Conservation (phyloP, 306 rosid genomes). For the Geum urbanum region DNA sequence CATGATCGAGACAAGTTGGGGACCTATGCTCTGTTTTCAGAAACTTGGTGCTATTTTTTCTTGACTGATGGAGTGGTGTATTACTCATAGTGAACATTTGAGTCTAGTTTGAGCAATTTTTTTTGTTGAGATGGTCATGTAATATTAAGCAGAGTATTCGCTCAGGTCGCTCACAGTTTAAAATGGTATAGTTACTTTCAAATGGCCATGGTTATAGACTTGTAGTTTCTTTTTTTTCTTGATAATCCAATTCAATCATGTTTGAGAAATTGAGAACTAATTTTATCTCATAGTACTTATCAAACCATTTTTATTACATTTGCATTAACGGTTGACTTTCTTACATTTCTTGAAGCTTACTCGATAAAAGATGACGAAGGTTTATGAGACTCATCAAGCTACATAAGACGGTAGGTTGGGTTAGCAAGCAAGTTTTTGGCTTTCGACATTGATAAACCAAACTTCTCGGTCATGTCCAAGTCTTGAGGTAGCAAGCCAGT, state of each 20-base stretch:
- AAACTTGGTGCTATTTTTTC: neutral
- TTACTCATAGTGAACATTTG: conserved; percentile 6
- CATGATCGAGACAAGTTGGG: conserved; percentile 1
- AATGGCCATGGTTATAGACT: neutral
- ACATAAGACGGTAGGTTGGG: conserved; percentile 16
- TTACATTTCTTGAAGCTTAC: neutral
- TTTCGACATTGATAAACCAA: conserved; percentile 14
- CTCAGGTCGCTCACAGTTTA: neutral
- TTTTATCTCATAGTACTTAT: neutral
- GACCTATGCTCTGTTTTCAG: neutral
- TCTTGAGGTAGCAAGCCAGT: neutral
- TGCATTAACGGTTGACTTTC: neutral
- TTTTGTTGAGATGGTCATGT: conserved; percentile 13
- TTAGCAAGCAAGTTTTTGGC: conserved; percentile 10
- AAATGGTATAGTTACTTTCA: conserved; percentile 10
- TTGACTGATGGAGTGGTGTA: conserved; percentile 4
- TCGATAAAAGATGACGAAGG: neutral
- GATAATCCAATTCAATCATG: neutral
- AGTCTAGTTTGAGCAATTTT: conserved; percentile 11
- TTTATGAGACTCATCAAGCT: neutral
- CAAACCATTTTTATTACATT: neutral
- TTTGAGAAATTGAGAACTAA: neutral
- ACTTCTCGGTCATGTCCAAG: conserved; percentile 32
- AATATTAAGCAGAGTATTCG: conserved; percentile 13
- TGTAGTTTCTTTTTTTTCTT: neutral